Base-by-base conservation (phyloP, 345 rosid genomes). In the Sonneratia caseolaris region DNA sequence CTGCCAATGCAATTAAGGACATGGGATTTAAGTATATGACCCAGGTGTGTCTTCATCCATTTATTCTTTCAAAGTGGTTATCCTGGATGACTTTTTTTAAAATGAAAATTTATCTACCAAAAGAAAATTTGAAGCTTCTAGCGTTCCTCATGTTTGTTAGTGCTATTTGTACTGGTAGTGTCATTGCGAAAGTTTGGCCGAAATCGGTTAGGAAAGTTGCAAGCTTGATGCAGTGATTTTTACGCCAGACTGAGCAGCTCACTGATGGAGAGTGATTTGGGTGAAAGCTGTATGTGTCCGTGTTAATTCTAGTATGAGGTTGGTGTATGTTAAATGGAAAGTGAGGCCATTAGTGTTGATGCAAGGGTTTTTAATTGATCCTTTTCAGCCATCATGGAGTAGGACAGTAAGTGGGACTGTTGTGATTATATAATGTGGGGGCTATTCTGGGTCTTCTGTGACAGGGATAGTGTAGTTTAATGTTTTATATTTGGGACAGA, bases 11-110 rank as follows among this genome's bases (percentile, higher is more conserved):
- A 51, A 89, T 95, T 71, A 82, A 89, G 77, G 87, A 86, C 56
- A 92, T 88, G 89, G 91, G 90, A 12, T 95, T 92, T 72, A 72
- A 82, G 83, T 76, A 81, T 77, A 84, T 92, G 96, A 95, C 99
- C 24, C 96, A 90, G 91, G 99, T 92, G 42, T 18, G 42, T 67
- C 13, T 47, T 47, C 15, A 47, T 21, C 47, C 6, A 11, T 16
- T 59, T 5, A 10, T 56, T 73, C 14, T 24, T 18, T 65, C 68
- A n/a, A 5, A 7, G 57, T 36, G 36, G 15, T 65, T 70, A 47
- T 13, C 38, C 45, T 40, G 61, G 57, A 53, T 53, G 48, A 18
- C 45, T 42, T 42, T 42, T 47, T 13, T 47, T 13, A 4, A 5
- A 37, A 38, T n/a, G 32, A 6, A 5, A 18, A n/a, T 57, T 57